Evolutionary conservation across 805 yeast genomes (phyloP).

Genomic region (Schwanniomyces pseudopolymorphus): DNA sequence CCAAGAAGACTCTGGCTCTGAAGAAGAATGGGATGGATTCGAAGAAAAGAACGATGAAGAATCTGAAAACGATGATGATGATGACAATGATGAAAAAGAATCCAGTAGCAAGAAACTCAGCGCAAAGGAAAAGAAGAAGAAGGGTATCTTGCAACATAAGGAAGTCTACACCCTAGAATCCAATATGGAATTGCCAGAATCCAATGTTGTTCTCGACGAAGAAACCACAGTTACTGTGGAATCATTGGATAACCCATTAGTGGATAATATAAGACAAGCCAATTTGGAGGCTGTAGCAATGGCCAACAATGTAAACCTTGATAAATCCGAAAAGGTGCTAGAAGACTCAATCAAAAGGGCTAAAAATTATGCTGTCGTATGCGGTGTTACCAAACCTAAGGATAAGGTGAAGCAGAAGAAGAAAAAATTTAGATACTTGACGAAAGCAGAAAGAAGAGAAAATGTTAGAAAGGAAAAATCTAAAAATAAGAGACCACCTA

Average conservation of each 20-base stretch:
- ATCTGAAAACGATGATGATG: constrained; percentile 12
- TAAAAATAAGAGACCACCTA: constrained; percentile 14
- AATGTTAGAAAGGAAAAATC: constrained; percentile 36
- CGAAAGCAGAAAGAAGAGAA: constrained; percentile 72
- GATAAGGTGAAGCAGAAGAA: constrained; percentile 45
- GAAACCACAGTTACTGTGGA: constrained; percentile 45
- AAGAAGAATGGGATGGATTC: constrained; percentile 42
- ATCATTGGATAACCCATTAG: constrained; percentile 44
- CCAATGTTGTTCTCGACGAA: constrained; percentile 42
- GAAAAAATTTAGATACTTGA: constrained; percentile 85
- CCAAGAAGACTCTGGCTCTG: constrained; percentile 19
- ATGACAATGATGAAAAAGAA: constrained; percentile 5
- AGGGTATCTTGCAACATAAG: constrained; percentile 48
- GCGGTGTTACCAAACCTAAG: constrained; percentile 48
- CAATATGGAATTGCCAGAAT: constrained; percentile 12
- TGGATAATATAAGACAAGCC: constrained; percentile 29
- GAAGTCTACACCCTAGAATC: constrained; percentile 34
- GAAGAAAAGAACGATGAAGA: constrained; percentile 20
- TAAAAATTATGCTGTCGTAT: constrained; percentile 72
- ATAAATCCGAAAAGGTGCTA: constrained; percentile 65
- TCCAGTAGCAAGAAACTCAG: constrained; percentile 3
- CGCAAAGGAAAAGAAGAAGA: constrained; percentile 10
- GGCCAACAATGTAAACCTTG: constrained; percentile 69
- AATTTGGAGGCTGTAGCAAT: constrained; percentile 49
- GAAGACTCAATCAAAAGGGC: constrained; percentile 77